These are phyloP conservation scores for Fusarium newnesense DNA, from an alignment of 2,329 filamentous ascomycete genomes.

Conservation along the genomic window DNA sequence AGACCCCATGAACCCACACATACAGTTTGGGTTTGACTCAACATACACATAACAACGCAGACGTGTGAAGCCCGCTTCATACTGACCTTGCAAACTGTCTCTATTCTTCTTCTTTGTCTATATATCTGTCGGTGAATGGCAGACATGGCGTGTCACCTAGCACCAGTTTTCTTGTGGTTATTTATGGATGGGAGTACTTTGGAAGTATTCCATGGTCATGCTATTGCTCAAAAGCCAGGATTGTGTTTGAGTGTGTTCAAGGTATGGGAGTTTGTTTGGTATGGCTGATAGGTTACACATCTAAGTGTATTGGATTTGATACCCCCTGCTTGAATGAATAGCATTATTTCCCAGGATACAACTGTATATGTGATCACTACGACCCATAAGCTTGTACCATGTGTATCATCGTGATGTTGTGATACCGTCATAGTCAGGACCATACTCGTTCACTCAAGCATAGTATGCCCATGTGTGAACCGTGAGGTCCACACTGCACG, in stretches of 20 bases:
- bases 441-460: background rate
- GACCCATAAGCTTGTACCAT: background rate
- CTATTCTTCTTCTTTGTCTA: conserved; percentile 13
- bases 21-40: conserved; percentile 28
- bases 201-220: background rate
- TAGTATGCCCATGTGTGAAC: background rate
- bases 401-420: background rate
- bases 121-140: background rate
- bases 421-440: background rate
- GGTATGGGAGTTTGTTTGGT: conserved; percentile 27
- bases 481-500: too few species aligned
- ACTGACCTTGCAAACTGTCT: background rate
- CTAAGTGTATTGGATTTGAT: conserved; percentile 34
- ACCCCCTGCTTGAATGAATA: conserved; percentile 34
- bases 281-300: conserved; percentile 15
- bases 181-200: conserved; percentile 16
- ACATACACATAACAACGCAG: conserved; percentile 11
- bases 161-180: background rate
- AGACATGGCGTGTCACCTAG: background rate
- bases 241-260: conserved; percentile 13
- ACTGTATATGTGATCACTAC: background rate
- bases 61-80: background rate
- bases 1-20: conserved; percentile 27
- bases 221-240: conserved; percentile 12
- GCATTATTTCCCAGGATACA: background rate